Evolutionary conservation across 805 yeast species (phyloP), one percentile per base, ranked within the genome.

Genomic region (Cyberlindnera samutprakarnensis): DNA sequence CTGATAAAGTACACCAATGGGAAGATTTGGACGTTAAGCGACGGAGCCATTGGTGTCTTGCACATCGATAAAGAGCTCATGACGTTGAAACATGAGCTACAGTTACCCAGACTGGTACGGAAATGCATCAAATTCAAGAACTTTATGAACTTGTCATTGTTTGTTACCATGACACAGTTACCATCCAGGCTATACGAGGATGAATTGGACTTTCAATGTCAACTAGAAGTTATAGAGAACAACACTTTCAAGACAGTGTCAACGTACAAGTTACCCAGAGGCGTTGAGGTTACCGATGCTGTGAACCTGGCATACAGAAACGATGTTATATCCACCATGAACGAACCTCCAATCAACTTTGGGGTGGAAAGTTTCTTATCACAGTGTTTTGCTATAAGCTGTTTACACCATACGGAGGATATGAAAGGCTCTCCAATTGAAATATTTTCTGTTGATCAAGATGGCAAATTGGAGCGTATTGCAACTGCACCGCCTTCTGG

Each of bases 321-420:
- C 14, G 44, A 35, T 3, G 30, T 41, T 6, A 42, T 47, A 24
- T 49, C 47, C 18, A 37, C 46, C 4, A 43, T 44, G 23, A 46
- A 46, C 25, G 54, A 51, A 22, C 44, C 40, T 20, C 39, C 36
- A 19, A 44, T 53, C 6, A 31, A 46, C 11, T 42, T 47, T 31
- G 65, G 61, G 0, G 56, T 59, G 39, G 51, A 54, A 27, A 43
- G 54, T 19, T 46, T 57, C 4, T 43, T 60, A n/a, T 45, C 51
- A 7, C 59, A 54, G 33, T 60, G 66, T 35, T 57, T 61, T 40
- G 37, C 57, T 4, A 55, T 59, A 1, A 51, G 65, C 6, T 53
- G 63, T 30, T 40, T 50, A 20, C 51, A 50, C 31, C 59, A 59
- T 30, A 44, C 54, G 7, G 60, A 59, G 30, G 58, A 54, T 14